Base-by-base conservation (phyloP, 2,329 filamentous ascomycete genomes). In the Colletotrichum lindemuthianum region DNA sequence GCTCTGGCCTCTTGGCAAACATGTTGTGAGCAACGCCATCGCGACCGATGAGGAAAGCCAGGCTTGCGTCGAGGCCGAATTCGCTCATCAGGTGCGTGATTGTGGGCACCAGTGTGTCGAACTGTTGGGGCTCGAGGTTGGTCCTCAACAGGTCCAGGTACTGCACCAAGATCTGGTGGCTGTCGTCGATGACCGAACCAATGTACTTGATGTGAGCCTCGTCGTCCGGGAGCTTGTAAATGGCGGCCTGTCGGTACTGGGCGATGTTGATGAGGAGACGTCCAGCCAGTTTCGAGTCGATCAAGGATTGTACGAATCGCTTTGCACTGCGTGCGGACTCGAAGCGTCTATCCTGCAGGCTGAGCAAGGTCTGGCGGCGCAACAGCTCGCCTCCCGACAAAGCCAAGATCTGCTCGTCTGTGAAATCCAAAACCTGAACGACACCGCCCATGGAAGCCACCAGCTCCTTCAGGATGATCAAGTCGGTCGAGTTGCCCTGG, bases 391-490 rank as follows among this genome's bases (percentile, higher is more conserved):
- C 94, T 66, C 94, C 95, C 44, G 92, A 92, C 87, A 99, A 93
- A 12, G 92, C 93, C 67, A 92, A 82, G 34, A 97, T 86, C 77
- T 97, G 94, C 15, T 89, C 82, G 70, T 99, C 95, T 36, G 92
- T 97, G 72, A 97, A 95, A 72, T 94, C 92, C 56, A 90, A 86
- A 65, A 95, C 90, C 4, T 94, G 89, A 11, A 95, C 90, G 65
- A 99, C 94, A 49, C 96, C 96, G 15, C 92, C 93, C 96, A 99
- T 98, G 2, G 92, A 92, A 40, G 89, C 88, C 55, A 98, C 91
- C 65, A 99, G 86, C 72, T 98, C 93, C 73, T 96, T 92, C 45
- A 99, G 81, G 65, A 99, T 92, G 68, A 97, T 92, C 39, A 99
- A 83, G 75, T 98, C 94, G 9, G 92, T 96, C 0, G 93, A 91